phyloP scores from a whole-genome alignment of 2,329 filamentous ascomycete species.

The Cladosporium phlei region DNA sequence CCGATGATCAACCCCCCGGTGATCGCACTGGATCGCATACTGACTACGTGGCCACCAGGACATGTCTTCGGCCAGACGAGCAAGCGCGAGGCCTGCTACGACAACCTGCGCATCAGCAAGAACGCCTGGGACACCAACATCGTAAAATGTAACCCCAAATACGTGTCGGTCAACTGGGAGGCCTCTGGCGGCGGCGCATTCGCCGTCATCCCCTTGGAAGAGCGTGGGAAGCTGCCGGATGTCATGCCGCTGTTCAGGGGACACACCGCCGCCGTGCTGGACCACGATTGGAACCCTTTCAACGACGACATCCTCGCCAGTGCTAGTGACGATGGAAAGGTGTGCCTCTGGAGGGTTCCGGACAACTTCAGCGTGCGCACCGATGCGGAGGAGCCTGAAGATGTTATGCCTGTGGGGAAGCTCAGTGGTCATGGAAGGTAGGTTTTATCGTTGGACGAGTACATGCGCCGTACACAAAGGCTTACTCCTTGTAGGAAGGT shows the following conservation, averaged over 20 bases:
- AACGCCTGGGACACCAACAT: conserved; percentile 99
- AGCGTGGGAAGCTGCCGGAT: conserved; percentile 87
- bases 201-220: conserved; percentile 84
- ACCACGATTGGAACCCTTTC: conserved; percentile 98
- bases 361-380: conserved; percentile 78
- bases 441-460: conserved; percentile 20
- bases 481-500: conserved; percentile 66
- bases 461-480: background rate
- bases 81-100: conserved; percentile 96
- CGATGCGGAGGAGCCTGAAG: conserved; percentile 22
- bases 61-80: conserved; percentile 97
- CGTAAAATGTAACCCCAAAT: conserved; percentile 95
- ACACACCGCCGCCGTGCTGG: conserved; percentile 90
- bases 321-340: conserved; percentile 91
- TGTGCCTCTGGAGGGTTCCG: conserved; percentile 94
- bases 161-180: conserved; percentile 98
- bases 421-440: conserved; percentile 83
- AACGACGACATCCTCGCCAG: conserved; percentile 91
- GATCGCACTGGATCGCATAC: conserved; percentile 8
- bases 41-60: conserved; percentile 53
- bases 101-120: conserved; percentile 92
- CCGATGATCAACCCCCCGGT: conserved; percentile 22
- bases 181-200: conserved; percentile 92
- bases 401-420: conserved; percentile 54
- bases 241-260: conserved; percentile 91